Conservation (phyloP, 2,329 filamentous ascomycete genomes). For the Sclerotinia sclerotiorum region DNA sequence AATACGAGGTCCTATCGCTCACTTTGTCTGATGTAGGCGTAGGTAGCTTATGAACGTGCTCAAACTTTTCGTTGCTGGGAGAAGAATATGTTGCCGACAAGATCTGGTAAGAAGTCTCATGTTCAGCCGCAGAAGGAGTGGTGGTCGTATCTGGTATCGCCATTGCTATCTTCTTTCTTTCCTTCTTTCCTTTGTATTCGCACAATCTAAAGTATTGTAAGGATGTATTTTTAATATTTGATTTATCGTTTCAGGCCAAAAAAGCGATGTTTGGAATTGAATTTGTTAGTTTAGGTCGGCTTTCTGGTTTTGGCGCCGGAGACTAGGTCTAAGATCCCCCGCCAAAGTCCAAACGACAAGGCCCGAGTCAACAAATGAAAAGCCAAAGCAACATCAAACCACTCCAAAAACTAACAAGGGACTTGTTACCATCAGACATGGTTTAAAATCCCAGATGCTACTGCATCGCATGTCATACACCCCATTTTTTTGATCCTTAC, state of each 20-base stretch:
- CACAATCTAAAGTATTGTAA: neutral
- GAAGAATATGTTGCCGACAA: conserved; percentile 54
- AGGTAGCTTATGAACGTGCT: conserved; percentile 43
- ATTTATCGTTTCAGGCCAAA: neutral
- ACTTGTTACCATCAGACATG: conserved; percentile 12
- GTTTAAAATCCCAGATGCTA: neutral
- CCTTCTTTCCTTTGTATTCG: neutral
- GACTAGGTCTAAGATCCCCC: conserved; percentile 18
- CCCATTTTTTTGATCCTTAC: conserved; percentile 6
- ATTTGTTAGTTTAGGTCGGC: neutral
- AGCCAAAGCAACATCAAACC: conserved; percentile 1
- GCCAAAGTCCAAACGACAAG: conserved; percentile 1
- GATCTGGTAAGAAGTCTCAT: conserved; percentile 15
- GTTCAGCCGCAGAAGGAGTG: conserved; percentile 3
- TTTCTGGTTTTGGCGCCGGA: conserved; percentile 11
- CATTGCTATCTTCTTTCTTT: neutral
- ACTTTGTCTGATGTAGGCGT: conserved; percentile 43
- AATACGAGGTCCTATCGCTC: conserved; percentile 57
- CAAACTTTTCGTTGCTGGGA: conserved; percentile 50
- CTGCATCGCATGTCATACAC: conserved; percentile 2
- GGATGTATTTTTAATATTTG: neutral
- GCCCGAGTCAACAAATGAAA: neutral
- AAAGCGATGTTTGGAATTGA: neutral
- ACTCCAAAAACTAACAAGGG: conserved; percentile 3
- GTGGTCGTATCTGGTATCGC: conserved; percentile 18